Conservation (phyloP, 148 eudicot species). For the Beta vulgaris region DNA sequence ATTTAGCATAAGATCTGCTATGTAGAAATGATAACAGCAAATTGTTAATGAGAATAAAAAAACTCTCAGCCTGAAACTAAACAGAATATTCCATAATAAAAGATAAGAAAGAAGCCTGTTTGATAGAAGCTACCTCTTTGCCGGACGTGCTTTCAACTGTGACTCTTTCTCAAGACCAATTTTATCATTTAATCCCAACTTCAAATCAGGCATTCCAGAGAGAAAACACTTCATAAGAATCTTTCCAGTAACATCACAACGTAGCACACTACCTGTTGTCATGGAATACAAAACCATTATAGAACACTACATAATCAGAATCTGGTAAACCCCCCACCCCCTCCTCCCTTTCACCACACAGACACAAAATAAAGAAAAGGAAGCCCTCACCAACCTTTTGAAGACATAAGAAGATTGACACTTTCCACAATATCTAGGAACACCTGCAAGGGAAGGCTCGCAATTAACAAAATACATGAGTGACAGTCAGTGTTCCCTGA, state of each 20-base stretch:
- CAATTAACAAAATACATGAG: constrained; percentile 14
- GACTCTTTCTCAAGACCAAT: constrained; percentile 99
- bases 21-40: neutral
- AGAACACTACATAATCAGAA: neutral
- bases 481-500: too few relatives aligned
- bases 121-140: constrained; percentile 63
- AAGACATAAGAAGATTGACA: constrained; percentile 98
- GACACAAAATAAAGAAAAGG: neutral
- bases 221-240: constrained; percentile 98
- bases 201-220: constrained; percentile 99
- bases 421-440: constrained; percentile 98
- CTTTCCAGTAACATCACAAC: constrained; percentile 99
- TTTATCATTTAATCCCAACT: constrained; percentile 96
- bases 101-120: neutral
- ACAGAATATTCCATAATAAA: neutral
- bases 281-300: constrained; percentile 9
- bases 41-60: neutral
- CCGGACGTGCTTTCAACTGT: constrained; percentile 87
- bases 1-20: neutral
- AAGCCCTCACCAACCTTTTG: constrained; percentile 59
- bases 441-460: constrained; percentile 51
- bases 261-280: constrained; percentile 76
- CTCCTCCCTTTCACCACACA: too few relatives aligned
- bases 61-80: neutral
- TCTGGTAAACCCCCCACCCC: neutral